A percentile compares a stretch with the other conserved stretches of the same genome.
Conservation (phyloP, 2,329 filamentous ascomycete genomes). For the Exophiala bonariae region DNA sequence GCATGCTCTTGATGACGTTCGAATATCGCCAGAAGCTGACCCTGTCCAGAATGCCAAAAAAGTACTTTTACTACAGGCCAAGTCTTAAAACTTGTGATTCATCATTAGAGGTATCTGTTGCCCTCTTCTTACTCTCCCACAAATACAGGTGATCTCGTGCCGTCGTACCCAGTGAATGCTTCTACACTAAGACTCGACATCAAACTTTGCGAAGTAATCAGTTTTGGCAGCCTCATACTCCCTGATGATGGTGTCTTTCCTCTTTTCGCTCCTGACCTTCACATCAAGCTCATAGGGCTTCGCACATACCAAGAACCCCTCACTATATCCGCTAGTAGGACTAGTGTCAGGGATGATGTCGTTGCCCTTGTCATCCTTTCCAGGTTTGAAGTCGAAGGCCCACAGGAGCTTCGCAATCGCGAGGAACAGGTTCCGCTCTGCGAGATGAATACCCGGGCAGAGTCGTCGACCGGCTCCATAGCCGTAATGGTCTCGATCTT, state of each 20-base stretch:
- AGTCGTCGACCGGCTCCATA: constrained; percentile 35
- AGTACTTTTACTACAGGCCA: constrained; percentile 1
- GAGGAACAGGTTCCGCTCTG: constrained; percentile 33
- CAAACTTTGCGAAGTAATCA: constrained; percentile 28
- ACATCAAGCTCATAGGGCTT: constrained; percentile 36
- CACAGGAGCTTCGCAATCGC: constrained; percentile 33
- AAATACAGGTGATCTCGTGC: no score
- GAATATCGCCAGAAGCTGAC: background rate
- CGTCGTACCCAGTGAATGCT: no score
- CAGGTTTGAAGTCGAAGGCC: constrained; percentile 33
- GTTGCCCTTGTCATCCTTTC: constrained; percentile 23
- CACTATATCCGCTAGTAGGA: constrained; percentile 39
- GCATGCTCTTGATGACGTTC: background rate
- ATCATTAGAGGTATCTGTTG: no score
- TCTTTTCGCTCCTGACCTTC: constrained; percentile 28
- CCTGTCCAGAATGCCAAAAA: constrained; percentile 11
- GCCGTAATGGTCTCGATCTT: constrained; percentile 31
- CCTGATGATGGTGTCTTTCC: constrained; percentile 33
- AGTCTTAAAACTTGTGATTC: no score
- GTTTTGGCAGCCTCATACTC: constrained; percentile 33
- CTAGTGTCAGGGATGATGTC: constrained; percentile 33
- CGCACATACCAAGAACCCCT: constrained; percentile 37
- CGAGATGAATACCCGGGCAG: constrained; percentile 37
- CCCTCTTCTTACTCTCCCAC: no score
- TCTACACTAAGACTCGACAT: constrained; percentile 3